Percentiles rank a stretch among this genome's conserved stretches.
Evolutionary conservation across 2,329 filamentous ascomycete genomes (phyloP).

Genomic region (Elsinoe arachidis): DNA sequence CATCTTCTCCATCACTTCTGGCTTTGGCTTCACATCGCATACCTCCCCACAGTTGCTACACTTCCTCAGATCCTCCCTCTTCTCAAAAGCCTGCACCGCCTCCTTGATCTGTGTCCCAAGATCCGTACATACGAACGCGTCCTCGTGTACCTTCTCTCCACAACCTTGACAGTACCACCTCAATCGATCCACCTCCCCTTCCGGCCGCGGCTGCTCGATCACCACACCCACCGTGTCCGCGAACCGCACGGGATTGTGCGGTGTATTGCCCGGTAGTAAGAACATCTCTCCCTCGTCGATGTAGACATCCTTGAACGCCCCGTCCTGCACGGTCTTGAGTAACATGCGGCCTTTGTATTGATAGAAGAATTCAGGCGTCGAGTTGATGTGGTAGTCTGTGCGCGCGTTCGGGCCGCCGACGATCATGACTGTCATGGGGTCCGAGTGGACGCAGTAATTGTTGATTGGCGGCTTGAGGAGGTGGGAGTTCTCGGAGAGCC

Average conservation of each 20-base stretch:
- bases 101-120: slow-evolving; percentile 90
- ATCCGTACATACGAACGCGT: slow-evolving; percentile 78
- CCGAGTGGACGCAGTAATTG: slow-evolving; percentile 94
- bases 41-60: slow-evolving; percentile 70
- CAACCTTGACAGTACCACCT: slow-evolving; percentile 83
- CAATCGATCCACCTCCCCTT: slow-evolving; percentile 64
- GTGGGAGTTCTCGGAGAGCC: slow-evolving; percentile 78
- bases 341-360: slow-evolving; percentile 90
- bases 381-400: slow-evolving; percentile 97
- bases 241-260: slow-evolving; percentile 91
- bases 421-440: slow-evolving; percentile 78
- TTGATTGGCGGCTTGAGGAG: slow-evolving; percentile 90
- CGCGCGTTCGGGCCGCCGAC: slow-evolving; percentile 93
- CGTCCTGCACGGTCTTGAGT: slow-evolving; percentile 75
- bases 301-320: slow-evolving; percentile 68
- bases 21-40: slow-evolving; percentile 59
- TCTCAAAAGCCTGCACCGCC: slow-evolving; percentile 74
- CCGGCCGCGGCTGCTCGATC: slow-evolving; percentile 72
- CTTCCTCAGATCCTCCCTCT: slow-evolving; percentile 58
- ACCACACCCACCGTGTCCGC: slow-evolving; percentile 90
- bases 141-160: slow-evolving; percentile 69
- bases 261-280: slow-evolving; percentile 84
- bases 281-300: slow-evolving; percentile 94
- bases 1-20: slow-evolving; percentile 29
- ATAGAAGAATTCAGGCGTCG: slow-evolving; percentile 96